Base-by-base conservation (phyloP, 108 stramenopile genomes). In the Skeletonema costatum region DNA sequence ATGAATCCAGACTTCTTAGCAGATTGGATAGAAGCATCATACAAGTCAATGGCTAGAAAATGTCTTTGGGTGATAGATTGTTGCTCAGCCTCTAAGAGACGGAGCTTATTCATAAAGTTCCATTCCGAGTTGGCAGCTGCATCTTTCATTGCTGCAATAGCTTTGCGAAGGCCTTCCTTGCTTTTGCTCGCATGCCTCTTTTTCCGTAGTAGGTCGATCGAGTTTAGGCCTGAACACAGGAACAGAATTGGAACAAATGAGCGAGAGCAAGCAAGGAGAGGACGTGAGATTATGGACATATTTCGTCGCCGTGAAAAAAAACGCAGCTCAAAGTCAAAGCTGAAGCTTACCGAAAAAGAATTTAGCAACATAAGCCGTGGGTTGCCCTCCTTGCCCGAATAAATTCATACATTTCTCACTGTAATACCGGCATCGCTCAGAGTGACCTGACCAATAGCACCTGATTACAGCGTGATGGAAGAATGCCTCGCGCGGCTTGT, bases 71-170 rank as follows among this genome's bases (percentile, higher is more conserved):
- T 21, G 1, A 51, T 4, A 7, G 5, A 17, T 19, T 19, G 19
- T 8, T 56, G 53, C 21, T 56, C 53, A 56, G 53, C 53, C 25
- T 56, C 53, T 16, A 80, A 60, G 4, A 80, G 36, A 21, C 32
- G 32, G 1, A 70, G 56, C 60, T 80, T 78, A 10, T 71, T 65
- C 32, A 33, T 17, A 30, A 71, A 78, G 21, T 78, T 78, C 70
- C 53, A 71, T 0, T 41, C 32, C 12, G 77, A 71, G 19, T 62
- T 35, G 13, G 16, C 17, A 4, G 64, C 70, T 17, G 64, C 70
- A 10, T 6, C 16, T 31, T 12, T 14, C 35, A 77, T 14, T 2
- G 41, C 19, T 17, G 25, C 5, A 1, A 77, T 70, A 25, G 68
- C 51, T 12, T 62, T 21, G 12, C 64, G 42, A 4, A 56, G 3